phyloP scores from a whole-genome alignment of 768 basidiomycete species.

The Cystobasidium ongulense region DNA sequence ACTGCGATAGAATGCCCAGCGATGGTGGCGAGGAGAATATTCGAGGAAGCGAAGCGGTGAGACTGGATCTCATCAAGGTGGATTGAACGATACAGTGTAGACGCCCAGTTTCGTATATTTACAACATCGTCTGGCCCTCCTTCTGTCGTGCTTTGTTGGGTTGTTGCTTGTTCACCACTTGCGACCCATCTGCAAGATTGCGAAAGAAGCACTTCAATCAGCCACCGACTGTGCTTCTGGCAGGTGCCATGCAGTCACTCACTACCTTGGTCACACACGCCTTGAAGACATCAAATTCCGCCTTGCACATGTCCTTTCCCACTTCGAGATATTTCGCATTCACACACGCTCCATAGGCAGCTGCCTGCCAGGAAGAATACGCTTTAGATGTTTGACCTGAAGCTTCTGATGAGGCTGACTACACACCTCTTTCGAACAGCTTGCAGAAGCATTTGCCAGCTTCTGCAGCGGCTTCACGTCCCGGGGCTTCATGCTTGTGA shows the following conservation, averaged over 20 bases:
- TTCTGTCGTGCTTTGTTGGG: too few relatives aligned
- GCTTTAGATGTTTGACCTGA: background rate
- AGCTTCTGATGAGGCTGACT: background rate
- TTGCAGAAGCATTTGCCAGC: conserved; percentile 6
- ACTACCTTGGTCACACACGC: conserved; percentile 73
- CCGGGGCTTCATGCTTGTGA: conserved; percentile 4
- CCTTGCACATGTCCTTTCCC: conserved; percentile 68
- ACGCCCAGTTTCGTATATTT: too few relatives aligned
- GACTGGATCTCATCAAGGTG: too few relatives aligned
- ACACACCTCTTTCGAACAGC: conserved; percentile 23
- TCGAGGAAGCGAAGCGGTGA: too few relatives aligned
- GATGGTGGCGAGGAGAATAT: too few relatives aligned
- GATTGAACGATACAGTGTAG: too few relatives aligned
- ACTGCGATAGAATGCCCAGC: too few relatives aligned
- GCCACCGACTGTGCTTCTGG: background rate
- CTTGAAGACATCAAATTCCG: conserved; percentile 75
- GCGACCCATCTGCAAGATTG: background rate
- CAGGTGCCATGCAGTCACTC: conserved; percentile 44
- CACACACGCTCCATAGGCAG: conserved; percentile 81
- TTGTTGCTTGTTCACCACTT: conserved; percentile 13
- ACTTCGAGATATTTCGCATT: conserved; percentile 73
- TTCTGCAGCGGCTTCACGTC: conserved; percentile 19
- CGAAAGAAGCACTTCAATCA: background rate
- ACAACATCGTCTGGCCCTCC: too few relatives aligned
- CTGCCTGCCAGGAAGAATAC: conserved; percentile 52